These are phyloP conservation scores for Russula brevipes DNA, from an alignment of 768 basidiomycete genomes.

Conservation along the genomic window DNA sequence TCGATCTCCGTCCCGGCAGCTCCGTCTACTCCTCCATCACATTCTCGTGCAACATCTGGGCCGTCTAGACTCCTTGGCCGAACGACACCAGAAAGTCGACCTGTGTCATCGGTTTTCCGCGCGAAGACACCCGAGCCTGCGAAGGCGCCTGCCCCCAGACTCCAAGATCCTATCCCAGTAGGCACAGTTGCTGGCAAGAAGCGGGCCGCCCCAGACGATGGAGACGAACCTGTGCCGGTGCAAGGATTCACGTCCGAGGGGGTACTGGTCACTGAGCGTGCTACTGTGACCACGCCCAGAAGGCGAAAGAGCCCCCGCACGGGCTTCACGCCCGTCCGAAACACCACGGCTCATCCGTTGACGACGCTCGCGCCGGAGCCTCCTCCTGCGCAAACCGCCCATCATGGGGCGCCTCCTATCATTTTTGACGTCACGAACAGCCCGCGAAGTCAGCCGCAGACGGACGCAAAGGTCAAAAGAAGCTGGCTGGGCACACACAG, in stretches of 20 bases:
- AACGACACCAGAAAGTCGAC: constrained; percentile 49
- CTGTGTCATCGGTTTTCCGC: constrained; percentile 25
- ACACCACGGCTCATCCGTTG: constrained; percentile 40
- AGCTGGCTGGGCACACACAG: constrained; percentile 17
- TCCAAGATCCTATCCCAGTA: constrained; percentile 30
- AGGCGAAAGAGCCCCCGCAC: constrained; percentile 56
- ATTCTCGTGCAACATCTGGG: constrained; percentile 36
- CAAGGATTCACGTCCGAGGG: constrained; percentile 62
- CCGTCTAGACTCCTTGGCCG: constrained; percentile 42
- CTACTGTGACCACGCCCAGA: constrained; percentile 49
- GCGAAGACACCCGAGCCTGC: constrained; percentile 32
- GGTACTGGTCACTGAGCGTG: constrained; percentile 34
- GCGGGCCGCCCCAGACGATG: constrained; percentile 72
- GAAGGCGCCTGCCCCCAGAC: not conserved
- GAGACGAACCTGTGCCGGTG: constrained; percentile 54
- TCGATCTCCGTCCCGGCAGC: constrained; percentile 14
- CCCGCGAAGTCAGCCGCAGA: constrained; percentile 32
- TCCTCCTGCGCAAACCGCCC: constrained; percentile 35
- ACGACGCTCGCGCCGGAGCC: constrained; percentile 38
- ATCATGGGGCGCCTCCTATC: constrained; percentile 29
- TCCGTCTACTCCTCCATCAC: constrained; percentile 12
- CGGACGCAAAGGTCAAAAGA: constrained; percentile 18
- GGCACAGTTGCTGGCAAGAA: constrained; percentile 53
- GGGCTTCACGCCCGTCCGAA: constrained; percentile 70
- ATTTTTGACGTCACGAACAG: constrained; percentile 66